A percentile compares a stretch with the other conserved stretches of the same genome.
Conservation (phyloP, 371 early-diverging fungal species). For the Quaeritorhiza haematococci region DNA sequence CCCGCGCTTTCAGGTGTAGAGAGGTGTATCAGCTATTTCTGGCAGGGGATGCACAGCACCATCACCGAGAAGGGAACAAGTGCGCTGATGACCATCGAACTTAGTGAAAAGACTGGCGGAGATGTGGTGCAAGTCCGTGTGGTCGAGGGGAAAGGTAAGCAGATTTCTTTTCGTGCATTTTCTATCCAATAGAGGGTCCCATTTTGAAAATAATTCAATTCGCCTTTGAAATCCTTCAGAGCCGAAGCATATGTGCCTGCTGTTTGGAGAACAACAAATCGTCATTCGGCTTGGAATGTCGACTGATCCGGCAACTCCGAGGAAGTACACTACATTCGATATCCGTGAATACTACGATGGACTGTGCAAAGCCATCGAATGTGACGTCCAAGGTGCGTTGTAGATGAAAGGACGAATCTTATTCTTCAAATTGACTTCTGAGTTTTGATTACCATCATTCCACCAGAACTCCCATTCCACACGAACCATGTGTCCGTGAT, state of each 20-base stretch:
- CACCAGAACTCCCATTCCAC: too few species aligned
- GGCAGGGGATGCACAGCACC: constrained; percentile 27
- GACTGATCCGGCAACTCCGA: not conserved
- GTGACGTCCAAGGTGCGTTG: constrained; percentile 3
- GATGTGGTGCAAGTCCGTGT: constrained; percentile 26
- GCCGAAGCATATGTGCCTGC: constrained; percentile 13
- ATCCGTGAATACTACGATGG: constrained; percentile 8
- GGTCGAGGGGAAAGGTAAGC: constrained; percentile 26
- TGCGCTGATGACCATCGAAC: constrained; percentile 28
- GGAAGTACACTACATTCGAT: constrained; percentile 8
- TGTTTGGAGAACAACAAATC: constrained; percentile 1
- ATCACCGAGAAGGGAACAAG: constrained; percentile 32
- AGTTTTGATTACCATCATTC: too few species aligned
- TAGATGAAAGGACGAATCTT: too few species aligned
- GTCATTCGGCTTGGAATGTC: not conserved
- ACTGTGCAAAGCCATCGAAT: constrained; percentile 12
- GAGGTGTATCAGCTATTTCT: constrained; percentile 26
- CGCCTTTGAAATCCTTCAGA: constrained; percentile 2
- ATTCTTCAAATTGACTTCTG: too few species aligned
- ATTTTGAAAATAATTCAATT: not conserved
- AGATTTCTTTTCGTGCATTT: not conserved
- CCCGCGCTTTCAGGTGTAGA: constrained; percentile 16
- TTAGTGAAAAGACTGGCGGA: constrained; percentile 15
- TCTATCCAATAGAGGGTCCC: not conserved
- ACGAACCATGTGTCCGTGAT: constrained; percentile 7